Conservation (phyloP, 1,139 yeast genomes). For the Arxiozyma slooffiae region DNA sequence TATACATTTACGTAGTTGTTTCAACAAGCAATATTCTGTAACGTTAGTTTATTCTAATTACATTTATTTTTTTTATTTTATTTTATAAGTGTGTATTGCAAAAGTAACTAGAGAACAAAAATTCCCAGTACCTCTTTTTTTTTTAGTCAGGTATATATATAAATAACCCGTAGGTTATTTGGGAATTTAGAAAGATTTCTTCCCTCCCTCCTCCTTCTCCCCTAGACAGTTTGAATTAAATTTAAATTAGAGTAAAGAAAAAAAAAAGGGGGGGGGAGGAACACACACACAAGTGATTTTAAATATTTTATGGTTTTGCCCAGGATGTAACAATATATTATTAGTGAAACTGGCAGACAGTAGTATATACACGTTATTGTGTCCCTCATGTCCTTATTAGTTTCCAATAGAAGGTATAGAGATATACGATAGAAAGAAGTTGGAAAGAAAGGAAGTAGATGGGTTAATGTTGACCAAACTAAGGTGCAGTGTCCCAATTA, state of each 20-base stretch:
- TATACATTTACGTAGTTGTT: not conserved
- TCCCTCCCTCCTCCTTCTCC: too few species aligned
- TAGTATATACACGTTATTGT: slow-evolving; percentile 43
- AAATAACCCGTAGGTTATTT: too few species aligned
- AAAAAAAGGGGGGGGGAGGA: too few species aligned
- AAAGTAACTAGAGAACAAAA: too few species aligned
- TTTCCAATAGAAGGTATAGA: slow-evolving; percentile 77
- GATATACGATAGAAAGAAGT: slow-evolving; percentile 71
- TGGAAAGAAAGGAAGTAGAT: slow-evolving; percentile 88
- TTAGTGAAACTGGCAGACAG: slow-evolving; percentile 39
- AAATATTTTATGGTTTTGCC: slow-evolving; percentile 83
- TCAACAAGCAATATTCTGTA: not conserved
- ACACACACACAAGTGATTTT: not conserved
- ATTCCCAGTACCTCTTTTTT: too few species aligned
- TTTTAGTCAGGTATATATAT: too few species aligned
- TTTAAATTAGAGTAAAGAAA: too few species aligned
- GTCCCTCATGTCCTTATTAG: slow-evolving; percentile 92
- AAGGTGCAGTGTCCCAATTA: slow-evolving; percentile 75
- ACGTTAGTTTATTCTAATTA: too few species aligned
- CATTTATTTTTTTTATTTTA: too few species aligned
- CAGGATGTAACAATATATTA: slow-evolving; percentile 85
- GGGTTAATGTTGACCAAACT: slow-evolving; percentile 96
- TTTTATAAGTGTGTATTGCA: too few species aligned
- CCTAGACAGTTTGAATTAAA: too few species aligned
- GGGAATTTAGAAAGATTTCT: too few species aligned